Evolutionary conservation across 345 rosid species (phyloP).

Genomic region (Lumnitzera littorea): DNA sequence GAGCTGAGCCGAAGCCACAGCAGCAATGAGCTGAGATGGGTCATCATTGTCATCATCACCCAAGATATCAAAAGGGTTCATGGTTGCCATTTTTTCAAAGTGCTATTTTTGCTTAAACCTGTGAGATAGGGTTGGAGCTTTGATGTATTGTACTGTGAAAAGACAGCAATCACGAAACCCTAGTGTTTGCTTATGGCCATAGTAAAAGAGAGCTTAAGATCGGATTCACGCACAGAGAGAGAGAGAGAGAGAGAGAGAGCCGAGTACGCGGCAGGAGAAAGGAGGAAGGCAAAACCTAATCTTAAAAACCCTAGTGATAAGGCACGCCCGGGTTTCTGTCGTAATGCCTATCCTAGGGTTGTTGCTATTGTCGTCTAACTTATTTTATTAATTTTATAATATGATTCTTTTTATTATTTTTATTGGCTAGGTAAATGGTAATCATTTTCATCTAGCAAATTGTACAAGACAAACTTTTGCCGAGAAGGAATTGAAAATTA

Average conservation of each 20-base stretch:
- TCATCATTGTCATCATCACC: constrained; percentile 80
- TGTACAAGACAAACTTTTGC: too few species aligned
- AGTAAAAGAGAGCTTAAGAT: background rate
- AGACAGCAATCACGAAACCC: constrained; percentile 22
- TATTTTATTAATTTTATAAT: too few species aligned
- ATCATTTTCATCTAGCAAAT: too few species aligned
- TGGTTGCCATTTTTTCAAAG: constrained; percentile 54
- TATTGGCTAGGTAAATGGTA: too few species aligned
- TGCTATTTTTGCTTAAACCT: background rate
- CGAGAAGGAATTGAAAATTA: too few species aligned
- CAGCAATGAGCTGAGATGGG: constrained; percentile 50
- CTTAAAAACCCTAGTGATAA: constrained; percentile 37
- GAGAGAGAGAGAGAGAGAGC: background rate
- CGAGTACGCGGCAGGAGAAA: constrained; percentile 35
- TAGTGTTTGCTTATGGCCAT: constrained; percentile 35
- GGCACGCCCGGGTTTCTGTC: constrained; percentile 13
- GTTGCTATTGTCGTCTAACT: background rate
- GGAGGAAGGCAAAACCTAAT: constrained; percentile 14
- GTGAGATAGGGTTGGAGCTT: background rate
- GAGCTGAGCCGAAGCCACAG: constrained; percentile 23
- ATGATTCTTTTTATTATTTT: too few species aligned
- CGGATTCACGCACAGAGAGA: background rate
- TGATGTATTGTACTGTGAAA: background rate
- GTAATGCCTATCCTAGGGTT: background rate
- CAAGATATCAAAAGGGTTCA: constrained; percentile 85